These are phyloP conservation scores for Conticribra guillardii DNA, from an alignment of 108 stramenopile species.

Conservation along the genomic window DNA sequence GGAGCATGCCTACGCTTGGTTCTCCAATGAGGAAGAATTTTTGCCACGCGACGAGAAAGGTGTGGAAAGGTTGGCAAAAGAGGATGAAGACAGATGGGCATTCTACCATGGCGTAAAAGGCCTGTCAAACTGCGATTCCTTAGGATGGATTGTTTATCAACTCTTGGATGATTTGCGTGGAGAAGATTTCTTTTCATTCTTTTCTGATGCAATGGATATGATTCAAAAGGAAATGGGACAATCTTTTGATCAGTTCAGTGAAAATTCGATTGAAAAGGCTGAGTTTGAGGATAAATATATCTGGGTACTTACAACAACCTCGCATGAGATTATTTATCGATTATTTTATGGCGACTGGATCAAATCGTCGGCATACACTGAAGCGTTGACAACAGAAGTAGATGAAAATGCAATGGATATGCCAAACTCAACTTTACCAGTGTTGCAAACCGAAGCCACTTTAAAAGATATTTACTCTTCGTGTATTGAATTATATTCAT, in stretches of 20 bases:
- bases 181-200: slow-evolving; percentile 54
- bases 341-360: slow-evolving; percentile 26
- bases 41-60: too few relatives aligned
- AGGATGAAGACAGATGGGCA: slow-evolving; percentile 74
- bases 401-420: not conserved
- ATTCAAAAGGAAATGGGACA: slow-evolving; percentile 22
- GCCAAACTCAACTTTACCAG: not conserved
- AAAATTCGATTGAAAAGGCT: slow-evolving; percentile 3
- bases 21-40: slow-evolving; percentile 31
- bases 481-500: slow-evolving; percentile 19
- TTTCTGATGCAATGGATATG: slow-evolving; percentile 28
- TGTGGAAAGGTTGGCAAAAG: not conserved
- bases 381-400: not conserved
- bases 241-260: slow-evolving; percentile 20
- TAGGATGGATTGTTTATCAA: slow-evolving; percentile 46
- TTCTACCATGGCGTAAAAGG: slow-evolving; percentile 69
- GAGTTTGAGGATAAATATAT: not conserved
- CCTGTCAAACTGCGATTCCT: slow-evolving; percentile 25
- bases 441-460: too few relatives aligned
- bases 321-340: slow-evolving; percentile 7
- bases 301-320: slow-evolving; percentile 2
- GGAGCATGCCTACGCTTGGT: slow-evolving; percentile 72
- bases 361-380: slow-evolving; percentile 1
- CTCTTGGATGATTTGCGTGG: slow-evolving; percentile 61
- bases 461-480: not conserved